Evolutionary conservation across 106 monocot genomes (phyloP), one percentile per base, ranked within the genome.

Genomic region (Dioscorea alata): DNA sequence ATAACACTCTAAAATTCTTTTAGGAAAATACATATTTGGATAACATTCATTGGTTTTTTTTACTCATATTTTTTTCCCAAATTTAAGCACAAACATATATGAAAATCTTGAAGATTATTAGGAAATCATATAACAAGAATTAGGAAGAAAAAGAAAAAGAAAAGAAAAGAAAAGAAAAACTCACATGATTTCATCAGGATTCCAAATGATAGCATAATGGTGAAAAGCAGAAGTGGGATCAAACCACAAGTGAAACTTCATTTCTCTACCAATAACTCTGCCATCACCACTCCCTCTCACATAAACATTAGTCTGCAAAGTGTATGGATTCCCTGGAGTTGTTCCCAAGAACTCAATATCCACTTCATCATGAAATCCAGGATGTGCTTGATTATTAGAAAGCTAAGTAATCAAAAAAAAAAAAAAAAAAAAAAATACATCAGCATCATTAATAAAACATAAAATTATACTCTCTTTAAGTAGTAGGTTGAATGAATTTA

Each of bases 231-330:
- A 79, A 6, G 93, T 93, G 12, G 93, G 93, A 68, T 93, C 93
- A 59, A 93, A 93, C 93, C 93, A 93, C 32, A 93, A 86, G 50
- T 93, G 86, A 64, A 93, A 93, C 69, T 62, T 83, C 83, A 93
- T 86, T 77, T 93, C 93, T 33, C 93, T 81, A 10, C 93, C 93
- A 23, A 93, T 66, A 59, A 89, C 64, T 68, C 79, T 72, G 14
- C 93, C 86, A 49, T 89, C 93, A 23, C 89, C 93, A 59, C 86
- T 86, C n/a, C 90, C 90, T 48, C 75, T 59, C 17, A 84, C 76
- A 51, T 84, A 90, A 2, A 90, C 83, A 64, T 86, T 90, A 13
- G 90, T 90, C 71, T 90, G 90, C 53, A 90, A 35, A 1, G 76
- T 82, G 79, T 86, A 90, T 1, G 86, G 81, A 59, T 76, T 78